phyloP scores from a whole-genome alignment of 1,284 basidiomycete species.

The Erythrobasidium hasegawianum region DNA sequence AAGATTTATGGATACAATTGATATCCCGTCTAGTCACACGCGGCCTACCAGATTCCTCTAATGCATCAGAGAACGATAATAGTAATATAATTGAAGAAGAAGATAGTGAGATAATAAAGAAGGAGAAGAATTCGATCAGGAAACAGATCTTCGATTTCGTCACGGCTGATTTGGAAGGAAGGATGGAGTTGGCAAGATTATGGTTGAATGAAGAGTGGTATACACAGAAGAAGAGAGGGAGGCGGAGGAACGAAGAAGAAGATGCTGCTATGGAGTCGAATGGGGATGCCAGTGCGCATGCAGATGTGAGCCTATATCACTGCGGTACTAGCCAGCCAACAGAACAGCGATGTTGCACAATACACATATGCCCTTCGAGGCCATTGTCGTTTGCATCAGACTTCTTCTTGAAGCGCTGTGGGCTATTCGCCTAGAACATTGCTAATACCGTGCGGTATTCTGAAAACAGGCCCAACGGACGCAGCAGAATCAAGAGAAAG shows the following conservation, averaged over 20 bases:
- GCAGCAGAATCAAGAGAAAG: background rate
- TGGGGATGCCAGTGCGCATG: too few species aligned
- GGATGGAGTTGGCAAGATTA: constrained; percentile 72
- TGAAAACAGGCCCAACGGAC: too few species aligned
- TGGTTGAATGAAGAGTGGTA: constrained; percentile 99
- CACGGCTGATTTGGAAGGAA: constrained; percentile 67
- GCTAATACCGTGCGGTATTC: too few species aligned
- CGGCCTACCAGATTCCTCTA: constrained; percentile 57
- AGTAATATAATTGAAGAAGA: constrained; percentile 54
- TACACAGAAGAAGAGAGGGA: constrained; percentile 49
- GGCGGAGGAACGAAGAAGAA: too few species aligned
- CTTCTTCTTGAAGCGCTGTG: too few species aligned
- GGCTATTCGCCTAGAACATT: too few species aligned
- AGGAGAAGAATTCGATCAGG: constrained; percentile 54
- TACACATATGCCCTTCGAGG: too few species aligned
- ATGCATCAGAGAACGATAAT: constrained; percentile 20
- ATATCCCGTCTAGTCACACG: constrained; percentile 84
- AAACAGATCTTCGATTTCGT: constrained; percentile 80
- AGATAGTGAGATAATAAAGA: constrained; percentile 47
- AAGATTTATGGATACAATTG: constrained; percentile 88
- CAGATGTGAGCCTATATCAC: too few species aligned
- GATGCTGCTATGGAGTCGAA: too few species aligned
- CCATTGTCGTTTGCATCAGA: too few species aligned
- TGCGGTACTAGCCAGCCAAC: too few species aligned
- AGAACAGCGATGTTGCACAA: too few species aligned